A percentile compares a stretch with the other conserved stretches of the same genome.
phyloP scores from a whole-genome alignment of 371 early-diverging fungal species.

The Vairimorpha necatrix region DNA sequence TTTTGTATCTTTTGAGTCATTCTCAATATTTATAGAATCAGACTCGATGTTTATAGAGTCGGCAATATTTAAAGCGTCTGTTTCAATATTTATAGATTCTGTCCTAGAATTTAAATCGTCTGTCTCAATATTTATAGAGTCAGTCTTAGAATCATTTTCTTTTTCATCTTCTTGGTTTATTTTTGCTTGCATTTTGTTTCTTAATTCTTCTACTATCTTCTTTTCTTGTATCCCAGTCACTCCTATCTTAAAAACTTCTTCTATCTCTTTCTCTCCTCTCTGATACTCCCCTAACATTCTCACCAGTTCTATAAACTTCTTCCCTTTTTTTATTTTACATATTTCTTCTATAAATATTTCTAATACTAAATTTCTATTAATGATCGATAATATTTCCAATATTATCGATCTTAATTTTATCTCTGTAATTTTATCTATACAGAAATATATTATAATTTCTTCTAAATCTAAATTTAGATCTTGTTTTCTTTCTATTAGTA shows the following conservation, averaged over 20 bases:
- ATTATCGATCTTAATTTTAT: conserved; percentile 18
- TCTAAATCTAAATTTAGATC: not conserved
- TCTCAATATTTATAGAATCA: conserved; percentile 16
- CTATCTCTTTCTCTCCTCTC: not conserved
- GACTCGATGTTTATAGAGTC: conserved; percentile 32
- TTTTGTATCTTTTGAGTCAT: conserved; percentile 5
- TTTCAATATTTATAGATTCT: not conserved
- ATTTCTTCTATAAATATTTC: not conserved
- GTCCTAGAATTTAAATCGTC: not conserved
- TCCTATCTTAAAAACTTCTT: not conserved
- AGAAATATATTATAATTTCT: not conserved
- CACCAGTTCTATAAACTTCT: not conserved
- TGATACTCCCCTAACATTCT: not conserved
- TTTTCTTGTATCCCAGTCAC: conserved; percentile 4
- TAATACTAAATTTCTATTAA: not conserved
- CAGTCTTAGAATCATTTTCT: not conserved
- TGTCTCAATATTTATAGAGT: not conserved
- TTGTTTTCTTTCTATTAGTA: not conserved
- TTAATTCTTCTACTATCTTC: not conserved
- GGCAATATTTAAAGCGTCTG: not conserved
- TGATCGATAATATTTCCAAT: not conserved
- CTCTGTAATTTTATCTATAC: conserved; percentile 33
- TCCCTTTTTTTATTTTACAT: not conserved
- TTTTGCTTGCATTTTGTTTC: not conserved
- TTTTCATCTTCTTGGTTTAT: not conserved